A percentile compares a stretch with the other conserved stretches of the same genome.
phyloP scores from a whole-genome alignment of 345 rosid species.

The Aquilaria malaccensis region DNA sequence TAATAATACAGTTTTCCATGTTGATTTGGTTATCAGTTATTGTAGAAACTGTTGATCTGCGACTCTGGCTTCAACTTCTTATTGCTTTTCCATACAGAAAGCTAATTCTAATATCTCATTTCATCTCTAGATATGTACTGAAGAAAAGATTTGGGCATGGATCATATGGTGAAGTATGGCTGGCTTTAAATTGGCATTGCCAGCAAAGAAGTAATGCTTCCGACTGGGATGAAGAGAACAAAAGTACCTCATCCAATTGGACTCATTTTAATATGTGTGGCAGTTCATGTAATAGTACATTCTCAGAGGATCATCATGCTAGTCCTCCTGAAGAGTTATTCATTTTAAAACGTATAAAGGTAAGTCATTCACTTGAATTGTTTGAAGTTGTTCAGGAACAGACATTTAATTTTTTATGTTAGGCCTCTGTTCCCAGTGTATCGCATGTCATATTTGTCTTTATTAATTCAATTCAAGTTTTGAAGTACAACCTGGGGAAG shows the following conservation, averaged over 20 bases:
- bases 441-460: too few species aligned
- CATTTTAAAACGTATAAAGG: conserved; percentile 93
- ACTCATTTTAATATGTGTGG: conserved; percentile 21
- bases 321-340: conserved; percentile 45
- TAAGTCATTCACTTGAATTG: conserved; percentile 19
- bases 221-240: conserved; percentile 31
- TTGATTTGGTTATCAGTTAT: too few species aligned
- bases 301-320: conserved; percentile 29
- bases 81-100: too few species aligned
- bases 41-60: too few species aligned
- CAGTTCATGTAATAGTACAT: conserved; percentile 30
- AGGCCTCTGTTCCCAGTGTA: too few species aligned
- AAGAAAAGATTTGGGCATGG: conserved; percentile 91
- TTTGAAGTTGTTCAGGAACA: too few species aligned
- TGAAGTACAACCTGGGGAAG: too few species aligned
- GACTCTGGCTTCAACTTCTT: too few species aligned
- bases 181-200: conserved; percentile 84
- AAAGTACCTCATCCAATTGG: conserved; percentile 27
- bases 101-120: background rate
- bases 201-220: conserved; percentile 40
- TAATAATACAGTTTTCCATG: too few species aligned
- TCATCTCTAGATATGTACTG: conserved; percentile 53
- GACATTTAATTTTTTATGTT: too few species aligned
- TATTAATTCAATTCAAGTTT: too few species aligned
- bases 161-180: conserved; percentile 95